phyloP scores from a whole-genome alignment of 2,329 filamentous ascomycete genomes.

The Apiospora saccharicola region DNA sequence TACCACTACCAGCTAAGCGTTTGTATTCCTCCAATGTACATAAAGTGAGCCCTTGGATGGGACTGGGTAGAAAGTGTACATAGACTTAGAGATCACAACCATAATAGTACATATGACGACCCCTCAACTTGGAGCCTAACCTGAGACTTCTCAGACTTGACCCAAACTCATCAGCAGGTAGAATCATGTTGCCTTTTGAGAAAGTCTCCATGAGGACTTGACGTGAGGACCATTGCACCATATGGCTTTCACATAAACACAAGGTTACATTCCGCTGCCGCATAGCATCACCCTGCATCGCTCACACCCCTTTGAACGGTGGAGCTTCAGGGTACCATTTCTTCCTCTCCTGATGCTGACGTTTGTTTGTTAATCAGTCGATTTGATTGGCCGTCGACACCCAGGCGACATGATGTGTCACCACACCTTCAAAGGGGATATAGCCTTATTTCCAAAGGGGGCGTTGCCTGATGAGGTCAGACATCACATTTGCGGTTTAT shows the following conservation, averaged over 20 bases:
- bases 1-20: too few species aligned
- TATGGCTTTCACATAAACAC: not conserved
- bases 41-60: too few species aligned
- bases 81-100: too few species aligned
- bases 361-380: not conserved
- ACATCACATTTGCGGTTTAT: not conserved
- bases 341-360: not conserved
- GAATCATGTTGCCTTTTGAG: too few species aligned
- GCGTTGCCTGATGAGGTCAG: too few species aligned
- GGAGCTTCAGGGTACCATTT: not conserved
- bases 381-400: not conserved
- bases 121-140: too few species aligned
- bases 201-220: not conserved
- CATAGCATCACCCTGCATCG: not conserved
- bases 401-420: not conserved
- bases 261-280: not conserved
- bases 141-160: too few species aligned
- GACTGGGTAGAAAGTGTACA: too few species aligned
- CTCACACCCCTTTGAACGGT: not conserved
- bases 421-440: not conserved
- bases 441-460: too few species aligned
- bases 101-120: too few species aligned
- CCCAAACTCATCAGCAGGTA: too few species aligned
- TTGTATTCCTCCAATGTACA: too few species aligned
- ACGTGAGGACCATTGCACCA: not conserved